Evolutionary conservation across 148 eudicot species (phyloP), one percentile per base, ranked within the genome.

Genomic region (Polygonum maritimum): DNA sequence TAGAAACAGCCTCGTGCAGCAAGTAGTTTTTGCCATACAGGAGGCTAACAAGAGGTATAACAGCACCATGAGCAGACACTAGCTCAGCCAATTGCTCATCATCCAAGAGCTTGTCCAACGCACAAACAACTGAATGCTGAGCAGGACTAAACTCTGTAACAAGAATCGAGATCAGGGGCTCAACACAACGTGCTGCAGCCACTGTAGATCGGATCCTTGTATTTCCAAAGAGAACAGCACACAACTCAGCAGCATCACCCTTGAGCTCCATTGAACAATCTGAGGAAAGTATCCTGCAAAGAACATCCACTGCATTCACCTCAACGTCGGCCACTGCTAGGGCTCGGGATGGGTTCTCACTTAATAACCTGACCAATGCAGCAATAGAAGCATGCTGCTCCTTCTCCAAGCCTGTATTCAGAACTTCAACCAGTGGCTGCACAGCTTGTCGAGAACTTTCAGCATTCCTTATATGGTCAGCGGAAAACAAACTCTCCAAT

Each of bases 331-430:
- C 90, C 81, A 92, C 96, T 26, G 97, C 96, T 70, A 92, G 87
- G 74, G 92, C 96, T 79, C 85, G 88, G 39, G 96, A 95, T 62
- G 98, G 91, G 73, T 95, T 95, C 33, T 92, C 97, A 76, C 92
- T 87, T 76, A 92, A 84, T 73, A 95, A 80, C 79, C 90, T 87
- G 73, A 92, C 90, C 67, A 95, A 74, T 44, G 98, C 98, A 76
- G 97, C 98, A 73, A 95, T 95, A 41, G 98, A 96, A 80, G 98
- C 98, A 81, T 95, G 98, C 69, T 95, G 97, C 82, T 95, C 98
- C 80, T 82, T 90, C 86, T 95, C 98, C 80, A 89, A 85, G 31
- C 98, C 98, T 16, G 97, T 89, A 57, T 81, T 89, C 16, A 95
- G 76, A 77, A 95, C 90, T 78, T 95, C 98, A 78, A 95, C 97